Base-by-base conservation (phyloP, 2,329 filamentous ascomycete species). In the Alternaria arbusti region DNA sequence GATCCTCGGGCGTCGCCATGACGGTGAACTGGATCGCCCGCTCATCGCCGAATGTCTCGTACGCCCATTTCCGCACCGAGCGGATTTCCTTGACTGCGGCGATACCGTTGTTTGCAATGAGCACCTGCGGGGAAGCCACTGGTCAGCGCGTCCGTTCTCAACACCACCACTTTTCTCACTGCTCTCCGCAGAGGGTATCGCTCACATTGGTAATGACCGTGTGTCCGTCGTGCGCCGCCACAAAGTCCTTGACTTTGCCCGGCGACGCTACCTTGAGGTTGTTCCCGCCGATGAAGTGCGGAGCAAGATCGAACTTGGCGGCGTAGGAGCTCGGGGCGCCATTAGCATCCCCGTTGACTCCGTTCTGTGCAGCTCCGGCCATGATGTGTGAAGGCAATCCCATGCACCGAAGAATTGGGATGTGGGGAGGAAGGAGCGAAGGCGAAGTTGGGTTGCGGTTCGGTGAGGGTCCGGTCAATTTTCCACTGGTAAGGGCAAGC, bases 71-170 rank as follows among this genome's bases (percentile, higher is more conserved):
- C 82, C 96, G 92, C 79, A 99, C 95, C 64, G 95, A 98, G 82
- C 96, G 90, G 80, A 99, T 99, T 84, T 99, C 96, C 84, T 99
- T 99, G 82, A 99, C 96, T 79, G 96, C 96, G 55, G 96, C 96
- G 82, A 99, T 99, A 87, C 96, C 96, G 85, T 99, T 99, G 87
- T 99, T 99, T 81, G 96, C 96, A 83, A 99, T 99, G 70, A 99
- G 88, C 58, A 98, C 94, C 95, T 98, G 73, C 17, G 55, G 60
- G 57, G 51, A 50, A 51, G 62, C 56, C 50, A 67, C 57, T 68
- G 67, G 71, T 73, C 63, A 74, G 71, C 67, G 59, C 63, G 26
- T 28, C n/a, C 10, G 26, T 36, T 45, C 51, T 36, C 13, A 54
- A 30, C 23, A 25, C 22, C n/a, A 23, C 20, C 36, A 49, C 47